Base-by-base conservation (phyloP, 306 rosid species). In the Cyclanthera cordifolia region DNA sequence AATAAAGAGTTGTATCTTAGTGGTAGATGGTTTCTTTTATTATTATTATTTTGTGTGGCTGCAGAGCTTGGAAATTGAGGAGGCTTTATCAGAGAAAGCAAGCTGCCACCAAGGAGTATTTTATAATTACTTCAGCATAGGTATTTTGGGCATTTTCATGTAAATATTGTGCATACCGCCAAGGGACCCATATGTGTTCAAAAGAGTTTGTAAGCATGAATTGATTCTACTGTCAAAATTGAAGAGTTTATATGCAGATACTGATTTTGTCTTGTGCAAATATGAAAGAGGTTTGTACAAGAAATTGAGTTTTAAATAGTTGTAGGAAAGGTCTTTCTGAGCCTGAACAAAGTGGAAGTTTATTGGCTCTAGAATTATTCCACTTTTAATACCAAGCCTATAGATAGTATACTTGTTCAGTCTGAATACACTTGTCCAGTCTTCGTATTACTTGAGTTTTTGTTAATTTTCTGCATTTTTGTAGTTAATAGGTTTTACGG, bases 41-140 rank as follows among this genome's bases (percentile, higher is more conserved):
- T 12, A 25, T 68, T 19, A 25, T 68, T 71, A 76, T 41, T 57
- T 23, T 16, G 56, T 69, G 49, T 75, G 72, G 55, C 60, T 55
- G 73, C 88, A 94, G 99, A 86, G 89, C 69, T 71, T 88, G 77
- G 90, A 88, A 78, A 67, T 83, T 21, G 85, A 83, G 77, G 94
- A 93, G 76, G 80, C 65, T 47, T 70, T 85, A 69, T 82, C 97
- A 54, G 90, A 94, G 80, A 86, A 86, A 83, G 64, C 73, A 70
- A 56, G 65, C 37, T 82, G 85, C 80, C 81, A 88, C 10, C 87
- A 88, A 75, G 99, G 99, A 79, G 96, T 90, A 69, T 86, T 88
- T 86, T 94, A 94, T 77, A 94, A 90, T 78, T 94, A 94, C 84
- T 90, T 85, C 78, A 94, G 99, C 77, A 82, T 94, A 81, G 99